phyloP scores from a whole-genome alignment of 2,329 filamentous ascomycete species.

The Fusarium nanum region DNA sequence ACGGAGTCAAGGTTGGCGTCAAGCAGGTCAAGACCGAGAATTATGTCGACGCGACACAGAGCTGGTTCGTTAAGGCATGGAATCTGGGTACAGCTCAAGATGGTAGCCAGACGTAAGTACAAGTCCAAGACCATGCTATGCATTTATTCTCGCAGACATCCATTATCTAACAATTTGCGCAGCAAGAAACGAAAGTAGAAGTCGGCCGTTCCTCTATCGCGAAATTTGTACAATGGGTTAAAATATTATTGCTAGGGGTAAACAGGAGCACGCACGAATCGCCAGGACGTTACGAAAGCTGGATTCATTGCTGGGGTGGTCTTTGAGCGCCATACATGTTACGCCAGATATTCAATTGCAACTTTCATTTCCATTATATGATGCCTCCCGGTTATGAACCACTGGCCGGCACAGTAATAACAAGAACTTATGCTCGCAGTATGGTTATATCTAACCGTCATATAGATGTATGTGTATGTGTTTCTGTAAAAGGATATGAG shows the following conservation, averaged over 20 bases:
- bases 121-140: neutral
- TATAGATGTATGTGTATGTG: neutral
- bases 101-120: constrained; percentile 35
- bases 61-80: constrained; percentile 74
- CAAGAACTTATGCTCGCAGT: neutral
- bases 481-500: neutral
- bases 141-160: neutral
- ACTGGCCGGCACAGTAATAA: neutral
- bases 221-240: constrained; percentile 2
- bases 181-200: constrained; percentile 44
- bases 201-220: neutral
- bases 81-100: constrained; percentile 60
- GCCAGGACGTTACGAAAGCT: neutral
- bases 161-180: constrained; percentile 17
- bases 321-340: neutral
- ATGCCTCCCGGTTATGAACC: neutral
- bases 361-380: neutral
- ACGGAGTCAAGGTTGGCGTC: constrained; percentile 77
- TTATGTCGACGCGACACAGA: constrained; percentile 80
- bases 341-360: neutral
- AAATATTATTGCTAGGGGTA: neutral
- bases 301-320: neutral
- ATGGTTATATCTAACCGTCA: neutral
- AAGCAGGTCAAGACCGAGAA: constrained; percentile 75
- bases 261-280: constrained; percentile 6